Base-by-base conservation (phyloP, 192 early-diverging fungal genomes). In the Backusella psychrophila region DNA sequence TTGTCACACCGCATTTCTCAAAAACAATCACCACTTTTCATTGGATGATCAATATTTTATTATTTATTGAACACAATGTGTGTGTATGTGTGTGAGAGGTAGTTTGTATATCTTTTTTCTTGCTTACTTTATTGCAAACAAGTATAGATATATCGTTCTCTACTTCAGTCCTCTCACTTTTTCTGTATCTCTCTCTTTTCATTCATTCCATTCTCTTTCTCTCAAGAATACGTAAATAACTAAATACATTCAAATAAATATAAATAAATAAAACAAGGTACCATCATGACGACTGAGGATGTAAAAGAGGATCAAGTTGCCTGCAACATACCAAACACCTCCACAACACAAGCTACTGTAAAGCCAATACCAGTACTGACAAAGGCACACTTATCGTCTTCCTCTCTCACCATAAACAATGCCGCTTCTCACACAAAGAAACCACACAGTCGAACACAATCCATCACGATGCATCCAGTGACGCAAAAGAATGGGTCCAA, bases 381-480 rank as follows among this genome's bases (percentile, higher is more conserved):
- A 49, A 49, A 49, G 46, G 19, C 46, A 21, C 19, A 49, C 6
- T 6, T 49, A n/a, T 49, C 19, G 46, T 49, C 46, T 49, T 49
- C 46, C 46, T 49, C 46, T 19, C 46, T 49, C 46, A n/a, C 46
- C 36, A 69, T 38, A 21, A 41, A 11, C 34, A 23, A 39, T 39
- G 23, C 34, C 68, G n/a, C 67, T 9, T 21, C 67, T 21, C 21
- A 69, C n/a, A 41, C 8, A 1, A 69, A 69, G 35, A 69, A 69
- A 12, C 68, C 68, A 5, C 68, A 69, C 36, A 69, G 21, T 21
- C 68, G 68, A 23, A 69, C 68, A 0, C 68, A 69, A 69, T 69
- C 68, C 68, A 69, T 69, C 68, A 41, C 68, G 4, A 69, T 38
- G 17, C 68, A 69, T 12, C 68, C 68, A 4, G 68, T 69, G 6